A percentile compares a stretch with the other conserved stretches of the same genome.
These are phyloP conservation scores for Astrephomene gubernaculifera DNA, from an alignment of 139 green algal genomes.

Conservation along the genomic window DNA sequence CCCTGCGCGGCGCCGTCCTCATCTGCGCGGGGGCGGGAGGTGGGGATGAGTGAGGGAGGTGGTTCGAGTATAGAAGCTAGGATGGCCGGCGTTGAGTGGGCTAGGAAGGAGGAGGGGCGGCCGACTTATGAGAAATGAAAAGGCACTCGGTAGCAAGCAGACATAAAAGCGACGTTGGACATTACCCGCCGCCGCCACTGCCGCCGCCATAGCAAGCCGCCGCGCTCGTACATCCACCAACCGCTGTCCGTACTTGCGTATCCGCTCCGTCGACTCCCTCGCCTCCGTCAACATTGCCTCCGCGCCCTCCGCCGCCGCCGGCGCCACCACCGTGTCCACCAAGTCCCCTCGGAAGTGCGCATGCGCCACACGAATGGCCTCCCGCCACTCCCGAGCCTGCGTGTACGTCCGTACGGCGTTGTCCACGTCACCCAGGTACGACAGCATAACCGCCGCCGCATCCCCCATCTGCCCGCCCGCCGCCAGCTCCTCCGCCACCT, in stretches of 20 bases:
- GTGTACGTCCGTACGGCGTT: slow-evolving; percentile 72
- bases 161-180: too few species aligned
- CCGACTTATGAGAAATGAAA: background rate
- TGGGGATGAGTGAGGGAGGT: background rate
- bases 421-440: slow-evolving; percentile 78
- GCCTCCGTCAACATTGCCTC: slow-evolving; percentile 59
- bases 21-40: slow-evolving; percentile 1
- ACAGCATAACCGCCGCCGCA: slow-evolving; percentile 73
- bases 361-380: slow-evolving; percentile 64
- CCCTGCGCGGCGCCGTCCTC: slow-evolving; percentile 33
- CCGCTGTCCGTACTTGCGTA: slow-evolving; percentile 83
- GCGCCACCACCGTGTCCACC: slow-evolving; percentile 66
- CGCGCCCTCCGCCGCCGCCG: slow-evolving; percentile 61
- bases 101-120: background rate
- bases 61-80: background rate
- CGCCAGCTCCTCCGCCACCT: slow-evolving; percentile 78
- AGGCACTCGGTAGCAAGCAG: too few species aligned
- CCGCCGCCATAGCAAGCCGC: slow-evolving; percentile 66
- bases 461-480: slow-evolving; percentile 60
- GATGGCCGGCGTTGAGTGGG: background rate
- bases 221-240: slow-evolving; percentile 75
- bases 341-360: slow-evolving; percentile 53
- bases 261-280: slow-evolving; percentile 63
- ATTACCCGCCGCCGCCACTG: slow-evolving; percentile 51
- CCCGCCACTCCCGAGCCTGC: slow-evolving; percentile 68